Evolutionary conservation across 140 eudicot species (phyloP).

Genomic region (Senecio squalidus): DNA sequence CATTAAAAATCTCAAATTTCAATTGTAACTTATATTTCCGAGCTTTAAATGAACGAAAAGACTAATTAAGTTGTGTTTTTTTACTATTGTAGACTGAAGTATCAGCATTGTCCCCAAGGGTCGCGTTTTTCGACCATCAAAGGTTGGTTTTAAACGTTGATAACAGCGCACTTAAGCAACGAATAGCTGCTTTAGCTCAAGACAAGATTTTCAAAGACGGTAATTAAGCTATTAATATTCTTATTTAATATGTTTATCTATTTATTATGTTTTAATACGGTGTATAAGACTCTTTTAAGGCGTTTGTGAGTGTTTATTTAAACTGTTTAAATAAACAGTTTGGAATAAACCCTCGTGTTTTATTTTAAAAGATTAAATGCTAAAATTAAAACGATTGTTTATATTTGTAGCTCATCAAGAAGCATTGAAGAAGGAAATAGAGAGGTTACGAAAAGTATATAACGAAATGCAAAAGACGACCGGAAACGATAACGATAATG

Average conservation of each 20-base stretch:
- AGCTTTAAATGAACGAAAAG: not conserved
- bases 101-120: conserved; percentile 89
- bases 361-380: no score
- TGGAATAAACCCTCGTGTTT: no score
- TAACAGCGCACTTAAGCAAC: conserved; percentile 87
- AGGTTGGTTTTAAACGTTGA: conserved; percentile 83
- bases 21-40: not conserved
- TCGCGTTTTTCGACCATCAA: conserved; percentile 89
- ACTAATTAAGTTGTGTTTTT: not conserved
- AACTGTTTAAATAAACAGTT: no score
- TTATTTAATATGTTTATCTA: no score
- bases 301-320: no score
- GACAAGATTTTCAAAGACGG: conserved; percentile 97
- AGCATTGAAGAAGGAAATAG: conserved; percentile 87
- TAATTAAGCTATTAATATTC: conserved; percentile 18
- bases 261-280: no score
- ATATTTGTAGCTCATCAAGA: conserved; percentile 88
- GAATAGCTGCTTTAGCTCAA: conserved; percentile 92
- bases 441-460: conserved; percentile 67
- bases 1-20: no score
- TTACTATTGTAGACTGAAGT: conserved; percentile 65
- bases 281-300: no score
- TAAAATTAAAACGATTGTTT: no score
- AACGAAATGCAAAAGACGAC: conserved; percentile 55
- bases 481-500: conserved; percentile 1